Percentiles rank a stretch among this genome's conserved stretches.
phyloP scores from a whole-genome alignment of 2,329 filamentous ascomycete species.

The Epicoccum sorghinum region DNA sequence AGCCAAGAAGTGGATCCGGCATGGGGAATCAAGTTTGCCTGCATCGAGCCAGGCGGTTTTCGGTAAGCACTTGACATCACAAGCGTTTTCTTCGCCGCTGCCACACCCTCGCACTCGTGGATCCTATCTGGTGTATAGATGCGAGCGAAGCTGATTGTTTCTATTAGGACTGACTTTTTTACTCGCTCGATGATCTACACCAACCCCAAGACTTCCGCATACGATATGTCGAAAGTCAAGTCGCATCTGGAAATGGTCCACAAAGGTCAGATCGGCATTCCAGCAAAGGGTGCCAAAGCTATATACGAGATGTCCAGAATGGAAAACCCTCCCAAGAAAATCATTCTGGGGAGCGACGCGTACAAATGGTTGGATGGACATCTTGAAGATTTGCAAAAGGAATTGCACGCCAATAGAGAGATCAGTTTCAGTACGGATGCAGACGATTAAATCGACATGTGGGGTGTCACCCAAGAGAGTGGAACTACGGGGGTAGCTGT shows the following conservation, averaged over 20 bases:
- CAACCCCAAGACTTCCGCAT: not conserved
- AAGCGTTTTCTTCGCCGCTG: not conserved
- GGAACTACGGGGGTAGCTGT: not conserved
- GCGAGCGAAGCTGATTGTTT: not conserved
- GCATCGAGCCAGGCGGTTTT: not conserved
- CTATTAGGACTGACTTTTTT: slow-evolving; percentile 1
- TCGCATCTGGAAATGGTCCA: not conserved
- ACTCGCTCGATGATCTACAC: slow-evolving; percentile 4
- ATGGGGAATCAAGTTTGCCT: slow-evolving; percentile 1
- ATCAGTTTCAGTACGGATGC: slow-evolving; percentile 3
- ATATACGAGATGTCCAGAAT: not conserved
- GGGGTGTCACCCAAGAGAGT: not conserved
- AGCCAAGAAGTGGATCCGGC: slow-evolving; percentile 3
- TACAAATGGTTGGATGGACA: not conserved
- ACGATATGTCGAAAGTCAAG: slow-evolving; percentile 5
- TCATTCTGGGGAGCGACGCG: not conserved
- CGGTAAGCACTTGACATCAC: not conserved
- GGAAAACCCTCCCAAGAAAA: not conserved
- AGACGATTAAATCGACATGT: not conserved
- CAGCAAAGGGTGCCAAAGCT: not conserved
- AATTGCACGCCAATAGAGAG: not conserved
- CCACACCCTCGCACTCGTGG: not conserved
- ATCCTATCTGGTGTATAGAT: not conserved
- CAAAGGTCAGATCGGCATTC: not conserved
- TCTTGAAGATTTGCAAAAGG: not conserved